phyloP scores from a whole-genome alignment of 805 yeast species.

The Lachancea lanzarotensis region DNA sequence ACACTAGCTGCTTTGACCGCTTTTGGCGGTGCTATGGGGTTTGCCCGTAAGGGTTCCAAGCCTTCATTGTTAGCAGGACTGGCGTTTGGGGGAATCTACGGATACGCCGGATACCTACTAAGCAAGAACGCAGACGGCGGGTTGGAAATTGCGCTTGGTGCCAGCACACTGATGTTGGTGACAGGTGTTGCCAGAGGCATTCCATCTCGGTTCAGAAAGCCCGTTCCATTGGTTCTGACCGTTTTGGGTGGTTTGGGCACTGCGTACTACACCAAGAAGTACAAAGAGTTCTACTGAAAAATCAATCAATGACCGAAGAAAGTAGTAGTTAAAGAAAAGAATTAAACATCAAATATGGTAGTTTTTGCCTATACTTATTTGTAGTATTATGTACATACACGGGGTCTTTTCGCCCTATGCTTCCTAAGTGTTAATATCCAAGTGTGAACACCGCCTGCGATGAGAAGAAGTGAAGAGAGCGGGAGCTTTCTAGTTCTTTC shows the following conservation, averaged over 20 bases:
- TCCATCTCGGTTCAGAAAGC: conserved; percentile 54
- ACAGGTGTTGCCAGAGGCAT: conserved; percentile 72
- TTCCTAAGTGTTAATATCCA: neutral
- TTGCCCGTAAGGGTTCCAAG: conserved; percentile 57
- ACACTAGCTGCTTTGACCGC: conserved; percentile 64
- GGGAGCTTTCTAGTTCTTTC: conserved; percentile 3
- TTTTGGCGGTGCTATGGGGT: conserved; percentile 69
- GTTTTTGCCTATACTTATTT: no score
- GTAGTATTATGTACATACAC: no score
- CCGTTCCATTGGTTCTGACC: conserved; percentile 65
- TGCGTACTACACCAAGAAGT: conserved; percentile 56
- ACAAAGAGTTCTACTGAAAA: conserved; percentile 56
- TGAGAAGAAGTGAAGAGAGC: neutral
- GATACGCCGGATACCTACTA: conserved; percentile 69
- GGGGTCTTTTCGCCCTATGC: no score
- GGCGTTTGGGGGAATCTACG: conserved; percentile 51
- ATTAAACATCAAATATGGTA: no score
- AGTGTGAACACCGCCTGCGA: conserved; percentile 1
- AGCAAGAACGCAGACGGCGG: conserved; percentile 72
- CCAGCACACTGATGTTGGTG: conserved; percentile 56
- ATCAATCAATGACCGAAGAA: no score
- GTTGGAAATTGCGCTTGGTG: conserved; percentile 68
- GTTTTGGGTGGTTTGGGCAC: conserved; percentile 58
- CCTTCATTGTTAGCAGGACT: conserved; percentile 80
- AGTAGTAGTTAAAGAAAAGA: no score